Evolutionary conservation across 2,329 filamentous ascomycete species (phyloP), one percentile per base, ranked within the genome.

Genomic region (Hypoxylon sp.): DNA sequence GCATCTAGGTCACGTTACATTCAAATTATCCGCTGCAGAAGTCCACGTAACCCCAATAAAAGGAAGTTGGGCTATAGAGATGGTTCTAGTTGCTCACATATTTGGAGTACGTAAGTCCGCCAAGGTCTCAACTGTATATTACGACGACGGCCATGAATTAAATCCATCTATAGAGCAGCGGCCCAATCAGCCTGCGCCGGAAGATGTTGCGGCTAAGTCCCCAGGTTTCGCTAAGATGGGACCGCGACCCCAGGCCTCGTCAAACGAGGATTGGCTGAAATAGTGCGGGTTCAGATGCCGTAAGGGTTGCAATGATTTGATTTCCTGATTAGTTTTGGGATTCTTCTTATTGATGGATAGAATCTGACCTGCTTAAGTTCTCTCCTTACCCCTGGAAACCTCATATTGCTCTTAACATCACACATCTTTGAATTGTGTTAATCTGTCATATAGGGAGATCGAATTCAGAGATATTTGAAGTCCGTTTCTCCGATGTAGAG

Each of bases 161-260:
- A 14, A 19, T 14, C 4, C 9, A 50, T 4, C 19, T 50, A 36
- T 28, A 46, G 17, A 46, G 11, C 10, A 17, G 14, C 3, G 23
- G 25, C 14, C 64, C 53, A 67, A 63, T 67, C 2, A 36, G 34
- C 32, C 34, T 13, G 14, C 17, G 2, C 60, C 59, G 64, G 64
- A n/a, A 67, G 49, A 63, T 63, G 30, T 60, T 67, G 41, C 64
- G 64, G 64, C 49, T 67, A 63, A 67, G 60, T 67, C 50, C 19
- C 59, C 45, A 58, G 55, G 25, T 59, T 59, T 59, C 17, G 53
- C 21, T 45, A 41, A 28, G 43, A 59, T 56, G 34, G 9, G 17
- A 65, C 43, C 56, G 56, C 49, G 34, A 60, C 57, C 34, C 17
- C 45, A 32, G 56, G 56, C 23, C 46, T 52, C 28, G 28, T 45